Evolutionary conservation across 2,329 filamentous ascomycete genomes (phyloP).

Genomic region (Aspergillus quadrilineatus): DNA sequence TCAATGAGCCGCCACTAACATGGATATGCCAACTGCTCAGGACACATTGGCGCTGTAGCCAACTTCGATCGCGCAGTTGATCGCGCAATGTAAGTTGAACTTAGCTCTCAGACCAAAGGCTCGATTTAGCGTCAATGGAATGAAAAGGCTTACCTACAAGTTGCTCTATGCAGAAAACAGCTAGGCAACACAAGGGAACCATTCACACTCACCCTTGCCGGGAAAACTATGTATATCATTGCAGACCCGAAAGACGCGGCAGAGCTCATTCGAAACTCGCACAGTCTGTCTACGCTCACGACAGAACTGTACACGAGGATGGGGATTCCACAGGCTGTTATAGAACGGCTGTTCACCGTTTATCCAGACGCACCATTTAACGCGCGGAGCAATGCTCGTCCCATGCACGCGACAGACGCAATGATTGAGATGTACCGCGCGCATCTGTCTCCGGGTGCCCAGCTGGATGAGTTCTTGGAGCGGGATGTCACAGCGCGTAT

Average conservation of each 20-base stretch:
- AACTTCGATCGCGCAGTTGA: too few relatives aligned
- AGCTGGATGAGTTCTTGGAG: neutral
- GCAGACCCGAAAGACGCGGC: neutral
- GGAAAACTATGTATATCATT: neutral
- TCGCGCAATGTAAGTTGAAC: too few relatives aligned
- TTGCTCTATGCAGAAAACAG: neutral
- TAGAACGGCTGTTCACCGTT: neutral
- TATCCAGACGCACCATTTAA: neutral
- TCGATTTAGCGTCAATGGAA: neutral
- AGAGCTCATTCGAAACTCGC: neutral
- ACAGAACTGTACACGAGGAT: neutral
- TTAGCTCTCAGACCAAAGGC: too few relatives aligned
- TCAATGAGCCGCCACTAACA: too few relatives aligned
- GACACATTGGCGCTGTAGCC: too few relatives aligned
- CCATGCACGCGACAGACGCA: neutral
- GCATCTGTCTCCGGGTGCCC: neutral
- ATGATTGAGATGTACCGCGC: neutral
- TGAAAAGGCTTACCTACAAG: neutral
- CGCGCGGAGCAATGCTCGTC: neutral
- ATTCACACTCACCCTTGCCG: neutral
- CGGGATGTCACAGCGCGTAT: neutral
- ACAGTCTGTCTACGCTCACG: neutral
- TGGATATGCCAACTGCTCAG: too few relatives aligned
- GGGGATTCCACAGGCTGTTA: neutral
- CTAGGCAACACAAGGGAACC: neutral